Evolutionary conservation across 2,329 filamentous ascomycete species (phyloP).

Genomic region (Colletotrichum sp.): DNA sequence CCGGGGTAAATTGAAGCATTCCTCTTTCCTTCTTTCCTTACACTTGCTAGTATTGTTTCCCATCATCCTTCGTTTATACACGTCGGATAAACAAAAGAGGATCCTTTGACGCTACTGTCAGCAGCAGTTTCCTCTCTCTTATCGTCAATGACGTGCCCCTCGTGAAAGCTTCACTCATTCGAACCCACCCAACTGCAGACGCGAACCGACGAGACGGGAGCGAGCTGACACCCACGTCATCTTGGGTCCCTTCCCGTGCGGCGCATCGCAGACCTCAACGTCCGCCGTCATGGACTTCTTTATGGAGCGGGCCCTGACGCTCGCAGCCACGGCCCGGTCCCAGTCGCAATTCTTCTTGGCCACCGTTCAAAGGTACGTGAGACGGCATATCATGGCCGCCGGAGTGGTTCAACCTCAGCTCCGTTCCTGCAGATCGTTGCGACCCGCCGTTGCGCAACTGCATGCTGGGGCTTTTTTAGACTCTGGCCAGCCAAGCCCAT

Average conservation of each 20-base stretch:
- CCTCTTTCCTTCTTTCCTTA: neutral
- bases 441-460: neutral
- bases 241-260: neutral
- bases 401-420: neutral
- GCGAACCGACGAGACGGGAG: neutral
- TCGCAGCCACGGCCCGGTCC: neutral
- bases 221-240: neutral
- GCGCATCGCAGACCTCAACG: neutral
- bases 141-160: slow-evolving; percentile 10
- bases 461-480: neutral
- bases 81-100: neutral
- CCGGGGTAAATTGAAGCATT: neutral
- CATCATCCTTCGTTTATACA: neutral
- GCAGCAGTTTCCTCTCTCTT: neutral
- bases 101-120: neutral
- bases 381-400: neutral
- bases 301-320: slow-evolving; percentile 4
- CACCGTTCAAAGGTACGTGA: slow-evolving; percentile 5
- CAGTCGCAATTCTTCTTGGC: neutral
- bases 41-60: neutral
- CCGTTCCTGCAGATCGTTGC: neutral
- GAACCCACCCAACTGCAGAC: neutral
- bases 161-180: neutral
- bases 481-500: neutral
- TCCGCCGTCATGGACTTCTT: neutral